These are phyloP conservation scores for Aspergillus incahuasiensis DNA, from an alignment of 495 filamentous ascomycete genomes.

Conservation along the genomic window DNA sequence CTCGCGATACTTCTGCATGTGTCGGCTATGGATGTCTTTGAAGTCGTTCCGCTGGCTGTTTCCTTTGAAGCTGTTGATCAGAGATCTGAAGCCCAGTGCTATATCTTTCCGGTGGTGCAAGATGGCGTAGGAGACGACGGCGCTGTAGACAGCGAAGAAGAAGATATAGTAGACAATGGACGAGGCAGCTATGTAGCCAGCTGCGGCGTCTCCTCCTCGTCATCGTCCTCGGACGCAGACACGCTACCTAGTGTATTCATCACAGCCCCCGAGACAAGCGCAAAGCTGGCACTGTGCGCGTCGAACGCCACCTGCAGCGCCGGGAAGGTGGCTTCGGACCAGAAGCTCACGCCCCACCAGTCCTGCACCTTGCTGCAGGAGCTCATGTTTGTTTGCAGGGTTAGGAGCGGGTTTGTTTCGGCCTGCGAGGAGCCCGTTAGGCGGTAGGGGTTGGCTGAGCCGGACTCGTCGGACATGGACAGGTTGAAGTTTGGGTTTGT, in stretches of 20 bases:
- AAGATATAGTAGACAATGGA: neutral
- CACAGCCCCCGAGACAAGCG: neutral
- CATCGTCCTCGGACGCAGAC: neutral
- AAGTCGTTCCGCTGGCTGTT: too few species aligned
- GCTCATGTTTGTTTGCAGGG: neutral
- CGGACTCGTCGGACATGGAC: neutral
- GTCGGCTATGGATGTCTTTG: neutral
- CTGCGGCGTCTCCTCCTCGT: neutral
- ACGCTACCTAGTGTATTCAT: neutral
- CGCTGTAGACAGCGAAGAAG: neutral
- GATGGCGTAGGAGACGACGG: neutral
- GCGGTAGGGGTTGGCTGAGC: neutral
- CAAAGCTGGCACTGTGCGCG: neutral
- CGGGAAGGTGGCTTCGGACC: neutral
- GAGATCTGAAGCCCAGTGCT: neutral
- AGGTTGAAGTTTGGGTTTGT: conserved; percentile 3
- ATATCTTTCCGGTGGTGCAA: neutral
- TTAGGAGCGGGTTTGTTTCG: neutral
- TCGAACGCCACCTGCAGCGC: neutral
- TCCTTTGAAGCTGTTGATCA: neutral
- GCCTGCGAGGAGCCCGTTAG: neutral
- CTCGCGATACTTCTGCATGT: neutral
- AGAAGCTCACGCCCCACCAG: neutral
- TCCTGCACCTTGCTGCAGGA: neutral
- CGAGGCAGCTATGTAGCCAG: too few species aligned